Evolutionary conservation across 352 stramenopile species (phyloP).

Genomic region (Globisporangium spiculum): DNA sequence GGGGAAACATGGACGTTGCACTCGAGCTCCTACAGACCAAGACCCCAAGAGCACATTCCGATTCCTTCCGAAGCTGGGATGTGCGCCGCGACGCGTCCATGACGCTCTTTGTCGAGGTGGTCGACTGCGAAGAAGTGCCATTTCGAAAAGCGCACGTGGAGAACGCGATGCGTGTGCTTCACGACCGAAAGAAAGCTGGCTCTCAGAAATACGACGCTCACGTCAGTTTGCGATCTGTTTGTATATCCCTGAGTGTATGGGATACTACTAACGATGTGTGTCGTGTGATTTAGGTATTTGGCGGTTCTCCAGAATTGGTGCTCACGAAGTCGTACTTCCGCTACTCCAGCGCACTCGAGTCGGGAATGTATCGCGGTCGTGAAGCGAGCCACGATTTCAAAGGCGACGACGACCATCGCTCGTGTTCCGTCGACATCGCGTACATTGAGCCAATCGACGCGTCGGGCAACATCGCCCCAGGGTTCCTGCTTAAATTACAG

Average conservation of each 20-base stretch:
- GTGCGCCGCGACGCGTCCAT: background rate
- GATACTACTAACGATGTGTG: background rate
- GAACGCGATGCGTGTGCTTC: background rate
- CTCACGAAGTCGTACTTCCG: background rate
- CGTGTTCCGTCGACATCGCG: background rate
- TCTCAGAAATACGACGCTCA: background rate
- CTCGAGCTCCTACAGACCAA: background rate
- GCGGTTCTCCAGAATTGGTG: background rate
- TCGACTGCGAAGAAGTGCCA: conserved; percentile 5
- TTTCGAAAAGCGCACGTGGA: background rate
- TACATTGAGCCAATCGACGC: background rate
- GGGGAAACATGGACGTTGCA: background rate
- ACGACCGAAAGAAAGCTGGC: background rate
- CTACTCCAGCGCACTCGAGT: background rate
- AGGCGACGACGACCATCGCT: background rate
- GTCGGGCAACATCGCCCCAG: background rate
- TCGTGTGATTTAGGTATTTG: background rate
- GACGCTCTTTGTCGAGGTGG: background rate
- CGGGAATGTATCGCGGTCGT: background rate
- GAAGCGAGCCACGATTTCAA: background rate
- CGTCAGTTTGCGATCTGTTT: background rate
- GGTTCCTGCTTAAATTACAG: background rate
- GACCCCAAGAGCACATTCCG: background rate
- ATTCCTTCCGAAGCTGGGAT: background rate
- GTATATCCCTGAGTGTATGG: no score